Percentiles rank a stretch among this genome's conserved stretches.
Evolutionary conservation across 1,284 basidiomycete species (phyloP).

Genomic region (Cutaneotrichosporon sp.): DNA sequence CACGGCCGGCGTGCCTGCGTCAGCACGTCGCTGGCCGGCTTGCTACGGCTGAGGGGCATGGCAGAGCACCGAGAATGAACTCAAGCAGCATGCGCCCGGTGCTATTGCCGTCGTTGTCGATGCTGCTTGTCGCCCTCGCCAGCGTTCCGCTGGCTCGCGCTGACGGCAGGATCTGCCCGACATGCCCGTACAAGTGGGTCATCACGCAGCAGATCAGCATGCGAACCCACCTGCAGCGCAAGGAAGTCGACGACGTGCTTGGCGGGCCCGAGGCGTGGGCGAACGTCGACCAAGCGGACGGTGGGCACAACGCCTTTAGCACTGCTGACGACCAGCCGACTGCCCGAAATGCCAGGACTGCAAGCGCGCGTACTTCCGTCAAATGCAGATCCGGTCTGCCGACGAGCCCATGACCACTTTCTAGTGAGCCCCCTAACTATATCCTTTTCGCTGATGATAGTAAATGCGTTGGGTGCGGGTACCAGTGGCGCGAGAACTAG

Average conservation of each 20-base stretch:
- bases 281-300: constrained; percentile 82
- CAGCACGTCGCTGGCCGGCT: too few relatives aligned
- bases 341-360: constrained; percentile 89
- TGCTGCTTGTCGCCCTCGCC: too few relatives aligned
- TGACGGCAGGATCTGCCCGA: constrained; percentile 77
- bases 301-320: constrained; percentile 49
- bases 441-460: constrained; percentile 23
- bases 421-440: constrained; percentile 52
- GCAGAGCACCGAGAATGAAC: too few relatives aligned
- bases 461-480: constrained; percentile 44
- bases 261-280: constrained; percentile 93
- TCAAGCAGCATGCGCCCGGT: too few relatives aligned
- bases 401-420: constrained; percentile 97
- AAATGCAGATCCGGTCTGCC: constrained; percentile 91
- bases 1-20: too few relatives aligned
- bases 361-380: constrained; percentile 81
- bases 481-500: constrained; percentile 46
- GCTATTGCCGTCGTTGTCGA: too few relatives aligned
- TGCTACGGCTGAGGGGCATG: too few relatives aligned
- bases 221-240: constrained; percentile 72
- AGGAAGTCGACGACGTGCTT: constrained; percentile 86
- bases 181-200: constrained; percentile 92
- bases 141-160: too few relatives aligned
- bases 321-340: constrained; percentile 10
- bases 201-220: constrained; percentile 72